Conservation (phyloP, 768 basidiomycete genomes). For the Serpula lacrymans region DNA sequence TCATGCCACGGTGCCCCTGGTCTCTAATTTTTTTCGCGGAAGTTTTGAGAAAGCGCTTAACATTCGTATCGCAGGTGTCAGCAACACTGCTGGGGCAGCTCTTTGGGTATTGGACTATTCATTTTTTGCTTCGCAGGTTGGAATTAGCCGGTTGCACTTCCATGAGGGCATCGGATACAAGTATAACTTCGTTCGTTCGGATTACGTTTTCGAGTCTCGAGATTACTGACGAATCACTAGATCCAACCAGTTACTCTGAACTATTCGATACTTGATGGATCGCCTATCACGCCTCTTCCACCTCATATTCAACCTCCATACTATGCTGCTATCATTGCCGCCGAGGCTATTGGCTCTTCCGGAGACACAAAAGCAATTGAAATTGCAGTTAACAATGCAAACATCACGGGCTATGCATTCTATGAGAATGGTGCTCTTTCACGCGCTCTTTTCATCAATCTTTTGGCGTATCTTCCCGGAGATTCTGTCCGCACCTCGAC, state of each 20-base stretch:
- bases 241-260: constrained; percentile 62
- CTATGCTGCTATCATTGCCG: constrained; percentile 60
- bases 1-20: constrained; percentile 37
- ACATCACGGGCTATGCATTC: constrained; percentile 59
- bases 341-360: constrained; percentile 52
- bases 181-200: constrained; percentile 54
- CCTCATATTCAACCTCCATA: constrained; percentile 67
- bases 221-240: constrained; percentile 26
- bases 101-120: constrained; percentile 68
- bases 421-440: constrained; percentile 44
- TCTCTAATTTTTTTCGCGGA: constrained; percentile 1
- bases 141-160: constrained; percentile 54
- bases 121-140: constrained; percentile 54
- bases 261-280: constrained; percentile 54
- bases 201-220: constrained; percentile 6
- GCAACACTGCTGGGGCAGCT: constrained; percentile 68
- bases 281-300: constrained; percentile 45
- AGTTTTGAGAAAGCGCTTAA: constrained; percentile 5
- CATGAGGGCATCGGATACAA: constrained; percentile 71
- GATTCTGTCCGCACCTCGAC: constrained; percentile 34
- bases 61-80: constrained; percentile 42
- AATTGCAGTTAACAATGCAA: constrained; percentile 41
- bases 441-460: constrained; percentile 59
- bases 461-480: constrained; percentile 43
- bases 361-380: constrained; percentile 43